Percentiles rank a stretch among this genome's conserved stretches.
Evolutionary conservation across 2,329 filamentous ascomycete species (phyloP).

Genomic region (Trichophyton benhamiae): DNA sequence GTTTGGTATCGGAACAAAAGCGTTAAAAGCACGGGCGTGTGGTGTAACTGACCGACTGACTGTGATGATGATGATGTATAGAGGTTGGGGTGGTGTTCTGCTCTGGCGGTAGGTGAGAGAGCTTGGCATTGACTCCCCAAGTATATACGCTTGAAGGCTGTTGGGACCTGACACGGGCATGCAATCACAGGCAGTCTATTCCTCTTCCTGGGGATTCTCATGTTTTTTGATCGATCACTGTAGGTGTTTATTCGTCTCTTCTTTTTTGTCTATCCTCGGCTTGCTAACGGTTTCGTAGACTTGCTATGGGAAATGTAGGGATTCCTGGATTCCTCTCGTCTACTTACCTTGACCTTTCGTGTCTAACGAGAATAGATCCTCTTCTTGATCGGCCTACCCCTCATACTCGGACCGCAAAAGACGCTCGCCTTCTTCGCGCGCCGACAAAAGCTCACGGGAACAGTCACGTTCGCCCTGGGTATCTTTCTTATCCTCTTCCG

Average conservation of each 20-base stretch:
- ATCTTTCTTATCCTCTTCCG: constrained; percentile 74
- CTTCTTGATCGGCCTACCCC: constrained; percentile 89
- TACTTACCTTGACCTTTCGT: constrained; percentile 5
- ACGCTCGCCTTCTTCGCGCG: constrained; percentile 90
- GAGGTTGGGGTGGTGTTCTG: constrained; percentile 97
- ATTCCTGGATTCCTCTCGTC: constrained; percentile 18
- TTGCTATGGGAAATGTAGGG: constrained; percentile 87
- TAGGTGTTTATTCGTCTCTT: constrained; percentile 34
- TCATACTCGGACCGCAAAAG: constrained; percentile 87
- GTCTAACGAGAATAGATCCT: constrained; percentile 56
- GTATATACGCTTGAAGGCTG: neutral
- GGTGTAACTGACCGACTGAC: no score
- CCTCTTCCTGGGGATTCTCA: constrained; percentile 80
- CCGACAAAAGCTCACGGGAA: constrained; percentile 83
- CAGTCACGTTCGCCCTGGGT: constrained; percentile 71
- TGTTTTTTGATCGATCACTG: constrained; percentile 98
- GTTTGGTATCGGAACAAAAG: constrained; percentile 13
- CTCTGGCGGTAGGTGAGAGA: constrained; percentile 66
- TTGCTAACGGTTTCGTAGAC: constrained; percentile 39
- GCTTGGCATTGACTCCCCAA: neutral
- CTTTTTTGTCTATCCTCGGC: neutral
- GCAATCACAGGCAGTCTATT: constrained; percentile 67
- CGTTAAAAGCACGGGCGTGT: no score
- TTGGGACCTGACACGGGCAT: neutral
- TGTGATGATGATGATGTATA: constrained; percentile 27